Evolutionary conservation across 306 rosid species (phyloP).

Genomic region (Trichosanthes truncata): DNA sequence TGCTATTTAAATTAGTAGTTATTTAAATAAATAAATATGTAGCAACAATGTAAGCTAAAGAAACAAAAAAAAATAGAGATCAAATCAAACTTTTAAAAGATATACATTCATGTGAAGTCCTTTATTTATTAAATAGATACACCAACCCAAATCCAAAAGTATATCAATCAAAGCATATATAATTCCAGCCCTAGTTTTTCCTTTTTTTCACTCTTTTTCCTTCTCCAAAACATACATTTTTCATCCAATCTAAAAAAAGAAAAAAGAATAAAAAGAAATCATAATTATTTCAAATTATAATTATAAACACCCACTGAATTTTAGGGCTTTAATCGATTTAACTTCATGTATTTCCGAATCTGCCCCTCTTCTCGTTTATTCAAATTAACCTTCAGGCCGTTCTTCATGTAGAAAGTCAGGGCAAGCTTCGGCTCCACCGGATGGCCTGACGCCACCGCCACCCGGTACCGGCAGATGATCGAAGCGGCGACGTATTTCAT

Average conservation of each 20-base stretch:
- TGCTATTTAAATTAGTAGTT: too few species aligned
- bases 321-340: background rate
- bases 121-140: background rate
- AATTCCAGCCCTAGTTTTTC: background rate
- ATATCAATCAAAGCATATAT: background rate
- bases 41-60: too few species aligned
- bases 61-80: too few species aligned
- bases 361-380: conserved; percentile 24
- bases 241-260: background rate
- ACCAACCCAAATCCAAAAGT: background rate
- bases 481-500: conserved; percentile 83
- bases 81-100: background rate
- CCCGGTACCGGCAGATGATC: conserved; percentile 45
- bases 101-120: background rate
- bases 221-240: background rate
- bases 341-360: conserved; percentile 20
- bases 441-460: conserved; percentile 42
- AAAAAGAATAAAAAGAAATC: background rate
- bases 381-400: conserved; percentile 55
- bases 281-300: background rate
- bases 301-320: background rate
- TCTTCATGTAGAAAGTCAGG: conserved; percentile 75
- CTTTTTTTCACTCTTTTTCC: background rate
- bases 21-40: too few species aligned
- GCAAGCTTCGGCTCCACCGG: conserved; percentile 76